Evolutionary conservation across 179 eudicot genomes (phyloP).

Genomic region (Amaranthus tricolor): DNA sequence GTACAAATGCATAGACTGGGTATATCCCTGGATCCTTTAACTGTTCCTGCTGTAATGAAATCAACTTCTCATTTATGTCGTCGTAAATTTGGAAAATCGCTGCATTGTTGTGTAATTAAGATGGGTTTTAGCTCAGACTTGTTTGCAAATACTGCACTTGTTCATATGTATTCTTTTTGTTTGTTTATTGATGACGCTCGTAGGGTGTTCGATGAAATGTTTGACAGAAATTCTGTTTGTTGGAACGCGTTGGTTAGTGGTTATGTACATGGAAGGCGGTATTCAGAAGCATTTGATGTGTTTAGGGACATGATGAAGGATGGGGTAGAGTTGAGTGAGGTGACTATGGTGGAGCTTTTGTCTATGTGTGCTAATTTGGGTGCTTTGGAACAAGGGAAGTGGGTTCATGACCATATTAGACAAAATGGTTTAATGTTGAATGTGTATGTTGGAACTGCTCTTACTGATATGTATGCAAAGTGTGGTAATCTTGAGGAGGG

Average conservation of each 20-base stretch:
- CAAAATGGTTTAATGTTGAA: conserved; percentile 30
- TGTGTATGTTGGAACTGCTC: conserved; percentile 45
- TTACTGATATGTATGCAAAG: conserved; percentile 41
- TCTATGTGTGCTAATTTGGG: conserved; percentile 42
- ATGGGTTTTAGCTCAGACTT: conserved; percentile 40
- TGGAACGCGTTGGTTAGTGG: conserved; percentile 41
- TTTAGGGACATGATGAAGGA: conserved; percentile 30
- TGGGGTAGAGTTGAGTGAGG: conserved; percentile 36
- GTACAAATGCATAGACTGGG: conserved; percentile 37
- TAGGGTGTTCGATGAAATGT: conserved; percentile 33
- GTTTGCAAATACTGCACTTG: conserved; percentile 35
- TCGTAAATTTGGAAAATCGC: conserved; percentile 26
- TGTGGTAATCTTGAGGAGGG: conserved; percentile 37
- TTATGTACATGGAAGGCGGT: conserved; percentile 29
- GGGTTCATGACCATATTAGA: conserved; percentile 38
- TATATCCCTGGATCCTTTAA: conserved; percentile 24
- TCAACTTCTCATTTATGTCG: conserved; percentile 30
- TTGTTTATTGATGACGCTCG: conserved; percentile 21
- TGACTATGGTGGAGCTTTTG: conserved; percentile 38
- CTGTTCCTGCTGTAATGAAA: conserved; percentile 35
- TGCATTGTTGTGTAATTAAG: conserved; percentile 38
- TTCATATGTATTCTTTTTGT: conserved; percentile 33
- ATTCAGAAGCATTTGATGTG: conserved; percentile 32
- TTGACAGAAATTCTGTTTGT: conserved; percentile 37
- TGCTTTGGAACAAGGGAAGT: conserved; percentile 28